These are phyloP conservation scores for Cornus suecica DNA, from an alignment of 148 eudicot species.

Conservation along the genomic window DNA sequence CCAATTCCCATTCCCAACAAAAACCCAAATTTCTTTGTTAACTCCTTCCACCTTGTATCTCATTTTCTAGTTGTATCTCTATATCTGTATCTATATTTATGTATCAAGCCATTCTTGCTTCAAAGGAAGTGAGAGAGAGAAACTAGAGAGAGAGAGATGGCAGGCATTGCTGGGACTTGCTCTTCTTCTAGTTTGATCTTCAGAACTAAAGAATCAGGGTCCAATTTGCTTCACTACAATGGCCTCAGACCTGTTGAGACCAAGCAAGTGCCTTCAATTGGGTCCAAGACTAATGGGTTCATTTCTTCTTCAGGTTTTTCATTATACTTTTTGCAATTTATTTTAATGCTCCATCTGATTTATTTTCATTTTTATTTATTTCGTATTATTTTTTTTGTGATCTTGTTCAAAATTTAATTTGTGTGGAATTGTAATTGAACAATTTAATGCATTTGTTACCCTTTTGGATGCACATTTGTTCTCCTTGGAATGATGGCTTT, in stretches of 20 bases:
- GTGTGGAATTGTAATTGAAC: no score
- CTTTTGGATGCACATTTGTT: no score
- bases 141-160: slow-evolving; percentile 11
- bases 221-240: slow-evolving; percentile 24
- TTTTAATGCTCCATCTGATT: no score
- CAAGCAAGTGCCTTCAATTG: slow-evolving; percentile 18
- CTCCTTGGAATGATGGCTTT: no score
- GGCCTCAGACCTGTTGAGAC: slow-evolving; percentile 24
- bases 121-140: not conserved
- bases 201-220: slow-evolving; percentile 16
- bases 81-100: slow-evolving; percentile 7
- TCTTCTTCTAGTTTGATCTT: slow-evolving; percentile 31
- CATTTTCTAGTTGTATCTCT: not conserved
- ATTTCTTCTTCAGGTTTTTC: slow-evolving; percentile 30
- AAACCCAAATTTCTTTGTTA: not conserved
- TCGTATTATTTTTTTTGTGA: no score
- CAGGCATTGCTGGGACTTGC: slow-evolving; percentile 22
- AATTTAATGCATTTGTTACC: no score
- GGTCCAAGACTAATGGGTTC: slow-evolving; percentile 19
- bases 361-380: no score
- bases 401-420: no score
- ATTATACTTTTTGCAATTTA: not conserved
- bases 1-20: not conserved
- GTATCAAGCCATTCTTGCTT: not conserved
- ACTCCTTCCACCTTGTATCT: not conserved